phyloP scores from a whole-genome alignment of 169 alveolate genomes.

The Plasmodium cynomolgi region DNA sequence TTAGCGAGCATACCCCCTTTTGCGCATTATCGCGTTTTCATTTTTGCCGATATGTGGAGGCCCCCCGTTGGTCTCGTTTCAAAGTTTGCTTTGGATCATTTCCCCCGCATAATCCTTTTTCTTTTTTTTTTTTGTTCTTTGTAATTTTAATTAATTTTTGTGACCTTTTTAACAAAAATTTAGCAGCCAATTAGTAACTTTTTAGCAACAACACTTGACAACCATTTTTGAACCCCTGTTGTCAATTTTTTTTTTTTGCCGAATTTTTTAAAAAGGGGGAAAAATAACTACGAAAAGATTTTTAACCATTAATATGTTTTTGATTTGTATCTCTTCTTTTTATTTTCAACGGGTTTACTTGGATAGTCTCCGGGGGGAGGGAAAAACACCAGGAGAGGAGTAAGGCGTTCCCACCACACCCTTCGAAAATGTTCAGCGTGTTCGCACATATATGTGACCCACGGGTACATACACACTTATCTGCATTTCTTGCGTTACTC shows the following conservation, averaged over 20 bases:
- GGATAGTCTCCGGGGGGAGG: neutral
- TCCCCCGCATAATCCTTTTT: neutral
- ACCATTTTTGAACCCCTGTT: neutral
- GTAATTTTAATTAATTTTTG: constrained; percentile 11
- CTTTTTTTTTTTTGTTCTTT: neutral
- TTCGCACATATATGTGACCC: neutral
- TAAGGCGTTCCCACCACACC: neutral
- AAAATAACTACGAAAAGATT: neutral
- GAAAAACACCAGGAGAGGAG: neutral
- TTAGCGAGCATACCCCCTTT: neutral
- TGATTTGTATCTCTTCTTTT: neutral
- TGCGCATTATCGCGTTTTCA: neutral
- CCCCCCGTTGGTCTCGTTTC: neutral
- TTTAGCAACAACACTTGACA: neutral
- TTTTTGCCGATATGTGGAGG: neutral
- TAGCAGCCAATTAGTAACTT: neutral
- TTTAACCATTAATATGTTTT: neutral
- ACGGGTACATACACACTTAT: neutral
- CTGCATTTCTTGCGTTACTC: neutral
- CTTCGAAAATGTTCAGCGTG: neutral
- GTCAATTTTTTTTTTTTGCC: neutral
- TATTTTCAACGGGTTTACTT: neutral
- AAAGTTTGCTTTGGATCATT: neutral
- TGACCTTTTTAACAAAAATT: neutral
- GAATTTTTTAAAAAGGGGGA: neutral